phyloP scores from a whole-genome alignment of 148 eudicot species.

The Diospyros kaki region DNA sequence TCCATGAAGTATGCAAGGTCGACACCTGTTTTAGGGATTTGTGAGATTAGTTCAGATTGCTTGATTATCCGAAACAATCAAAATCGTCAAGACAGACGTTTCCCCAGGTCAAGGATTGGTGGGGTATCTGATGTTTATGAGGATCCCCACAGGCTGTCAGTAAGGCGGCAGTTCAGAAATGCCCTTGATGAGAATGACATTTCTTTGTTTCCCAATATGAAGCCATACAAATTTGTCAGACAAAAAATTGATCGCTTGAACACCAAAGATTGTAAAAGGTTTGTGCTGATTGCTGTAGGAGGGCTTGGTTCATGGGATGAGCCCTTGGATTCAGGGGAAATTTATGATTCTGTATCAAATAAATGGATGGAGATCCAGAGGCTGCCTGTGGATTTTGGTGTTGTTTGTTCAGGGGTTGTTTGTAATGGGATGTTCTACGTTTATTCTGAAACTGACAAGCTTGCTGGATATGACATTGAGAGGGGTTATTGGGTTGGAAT shows the following conservation, averaged over 20 bases:
- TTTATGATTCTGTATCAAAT: constrained; percentile 72
- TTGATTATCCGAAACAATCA: constrained; percentile 46
- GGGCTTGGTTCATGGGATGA: constrained; percentile 97
- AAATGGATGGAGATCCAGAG: constrained; percentile 93
- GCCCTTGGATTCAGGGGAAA: constrained; percentile 77
- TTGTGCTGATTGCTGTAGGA: constrained; percentile 77
- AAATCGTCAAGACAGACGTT: constrained; percentile 64
- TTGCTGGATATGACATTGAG: constrained; percentile 75
- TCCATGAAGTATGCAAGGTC: constrained; percentile 91
- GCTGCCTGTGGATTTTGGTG: constrained; percentile 75
- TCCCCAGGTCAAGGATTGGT: constrained; percentile 59
- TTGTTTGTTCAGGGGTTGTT: constrained; percentile 76
- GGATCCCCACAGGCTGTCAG: constrained; percentile 95
- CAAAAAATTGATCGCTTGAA: constrained; percentile 45
- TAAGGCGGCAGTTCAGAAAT: constrained; percentile 69
- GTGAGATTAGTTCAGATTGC: constrained; percentile 57
- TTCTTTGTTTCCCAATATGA: constrained; percentile 24
- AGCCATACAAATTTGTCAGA: constrained; percentile 44
- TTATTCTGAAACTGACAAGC: constrained; percentile 81
- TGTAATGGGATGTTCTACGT: constrained; percentile 70
- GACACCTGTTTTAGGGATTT: constrained; percentile 67
- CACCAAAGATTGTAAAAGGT: constrained; percentile 48
- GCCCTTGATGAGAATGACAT: constrained; percentile 52
- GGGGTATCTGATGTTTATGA: constrained; percentile 89
- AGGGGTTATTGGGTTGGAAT: constrained; percentile 75